phyloP scores from a whole-genome alignment of 2,329 filamentous ascomycete genomes.

The Mariannaea elegans region DNA sequence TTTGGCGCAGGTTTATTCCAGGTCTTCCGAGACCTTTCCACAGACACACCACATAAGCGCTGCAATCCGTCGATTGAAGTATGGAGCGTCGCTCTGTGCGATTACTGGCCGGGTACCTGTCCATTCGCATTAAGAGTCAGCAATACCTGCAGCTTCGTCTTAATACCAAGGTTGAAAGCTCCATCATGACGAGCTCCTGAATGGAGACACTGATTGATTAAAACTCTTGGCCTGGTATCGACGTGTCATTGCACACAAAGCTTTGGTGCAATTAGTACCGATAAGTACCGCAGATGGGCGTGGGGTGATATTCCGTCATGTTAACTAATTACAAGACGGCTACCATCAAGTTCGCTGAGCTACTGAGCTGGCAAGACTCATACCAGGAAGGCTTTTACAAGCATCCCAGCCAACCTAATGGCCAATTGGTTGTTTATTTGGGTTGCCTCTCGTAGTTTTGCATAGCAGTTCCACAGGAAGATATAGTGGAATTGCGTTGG shows the following conservation, averaged over 20 bases:
- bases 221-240: neutral
- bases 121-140: neutral
- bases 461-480: too few relatives aligned
- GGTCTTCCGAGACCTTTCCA: constrained; percentile 1
- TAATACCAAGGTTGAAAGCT: neutral
- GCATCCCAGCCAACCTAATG: neutral
- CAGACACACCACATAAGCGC: neutral
- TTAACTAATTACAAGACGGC: neutral
- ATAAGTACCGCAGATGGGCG: too few relatives aligned
- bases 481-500: too few relatives aligned
- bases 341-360: neutral
- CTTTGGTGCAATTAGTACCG: neutral
- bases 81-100: neutral
- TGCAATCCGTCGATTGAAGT: neutral
- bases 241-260: constrained; percentile 2
- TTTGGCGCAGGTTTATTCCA: constrained; percentile 6
- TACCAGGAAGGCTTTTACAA: neutral
- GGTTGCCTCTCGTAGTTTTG: neutral
- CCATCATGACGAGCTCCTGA: neutral
- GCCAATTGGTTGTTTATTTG: neutral
- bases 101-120: constrained; percentile 1
- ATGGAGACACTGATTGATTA: constrained; percentile 2
- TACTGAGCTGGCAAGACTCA: too few relatives aligned
- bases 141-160: neutral
- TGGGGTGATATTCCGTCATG: too few relatives aligned